A percentile compares a stretch with the other conserved stretches of the same genome.
Evolutionary conservation across 2,329 filamentous ascomycete species (phyloP).

Genomic region (Alternaria burnsii): DNA sequence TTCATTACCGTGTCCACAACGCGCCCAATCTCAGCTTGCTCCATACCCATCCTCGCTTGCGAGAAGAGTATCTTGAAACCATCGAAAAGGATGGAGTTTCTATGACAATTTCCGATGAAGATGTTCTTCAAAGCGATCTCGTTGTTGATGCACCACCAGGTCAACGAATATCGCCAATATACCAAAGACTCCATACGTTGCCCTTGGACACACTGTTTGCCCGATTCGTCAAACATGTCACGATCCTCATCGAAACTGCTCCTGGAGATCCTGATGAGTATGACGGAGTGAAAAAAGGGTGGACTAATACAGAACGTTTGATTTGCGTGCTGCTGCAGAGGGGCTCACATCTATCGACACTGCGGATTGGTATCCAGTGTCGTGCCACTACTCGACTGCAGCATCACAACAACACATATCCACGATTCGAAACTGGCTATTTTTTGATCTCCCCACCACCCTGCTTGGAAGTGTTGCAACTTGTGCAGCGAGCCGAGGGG

Average conservation of each 20-base stretch:
- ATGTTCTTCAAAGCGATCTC: neutral
- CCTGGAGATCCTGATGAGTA: neutral
- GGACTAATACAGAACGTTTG: neutral
- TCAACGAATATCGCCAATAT: neutral
- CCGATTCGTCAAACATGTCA: slow-evolving; percentile 1
- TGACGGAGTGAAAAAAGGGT: neutral
- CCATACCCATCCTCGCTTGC: slow-evolving; percentile 3
- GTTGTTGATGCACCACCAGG: neutral
- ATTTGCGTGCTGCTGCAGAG: neutral
- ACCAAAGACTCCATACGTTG: neutral
- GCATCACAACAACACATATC: neutral
- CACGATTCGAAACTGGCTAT: neutral
- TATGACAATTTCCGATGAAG: neutral
- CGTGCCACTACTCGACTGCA: neutral
- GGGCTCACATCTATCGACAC: neutral
- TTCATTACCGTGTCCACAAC: slow-evolving; percentile 1
- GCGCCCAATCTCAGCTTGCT: neutral
- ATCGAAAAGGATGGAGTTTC: neutral
- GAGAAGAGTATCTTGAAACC: slow-evolving; percentile 1
- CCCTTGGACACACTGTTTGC: neutral
- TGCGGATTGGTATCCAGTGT: neutral
- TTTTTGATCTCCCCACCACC: neutral
- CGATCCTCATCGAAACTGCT: neutral
- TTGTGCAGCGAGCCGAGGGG: slow-evolving; percentile 1
- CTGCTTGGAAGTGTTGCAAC: neutral